Percentiles rank a stretch among this genome's conserved stretches.
phyloP scores from a whole-genome alignment of 345 rosid species.

The Ricinus communis region DNA sequence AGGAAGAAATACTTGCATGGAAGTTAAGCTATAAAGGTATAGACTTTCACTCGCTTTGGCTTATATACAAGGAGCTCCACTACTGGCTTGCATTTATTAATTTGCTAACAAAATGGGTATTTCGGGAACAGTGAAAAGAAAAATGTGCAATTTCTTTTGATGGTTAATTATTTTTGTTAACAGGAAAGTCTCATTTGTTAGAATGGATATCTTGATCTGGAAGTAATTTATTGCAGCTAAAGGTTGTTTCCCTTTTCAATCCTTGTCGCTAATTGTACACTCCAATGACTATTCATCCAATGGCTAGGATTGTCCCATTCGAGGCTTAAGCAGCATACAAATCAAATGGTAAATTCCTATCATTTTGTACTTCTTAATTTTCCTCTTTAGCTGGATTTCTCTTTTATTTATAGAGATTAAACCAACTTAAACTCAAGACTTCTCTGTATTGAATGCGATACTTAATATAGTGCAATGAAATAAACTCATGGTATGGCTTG shows the following conservation, averaged over 20 bases:
- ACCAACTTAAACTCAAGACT: too few species aligned
- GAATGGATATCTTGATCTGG: neutral
- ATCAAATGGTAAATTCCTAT: too few species aligned
- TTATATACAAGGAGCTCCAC: neutral
- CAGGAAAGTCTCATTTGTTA: neutral
- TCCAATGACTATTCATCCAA: too few species aligned
- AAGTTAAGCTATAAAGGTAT: neutral
- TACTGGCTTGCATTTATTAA: neutral
- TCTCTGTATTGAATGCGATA: too few species aligned
- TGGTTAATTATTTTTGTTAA: neutral
- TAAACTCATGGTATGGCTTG: too few species aligned
- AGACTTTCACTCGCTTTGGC: neutral
- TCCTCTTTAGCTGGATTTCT: too few species aligned
- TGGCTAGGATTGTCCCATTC: too few species aligned
- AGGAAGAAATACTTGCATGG: constrained; percentile 13
- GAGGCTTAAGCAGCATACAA: too few species aligned
- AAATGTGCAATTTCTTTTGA: neutral
- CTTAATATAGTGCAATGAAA: too few species aligned
- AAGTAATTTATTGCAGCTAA: neutral
- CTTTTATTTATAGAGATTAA: too few species aligned
- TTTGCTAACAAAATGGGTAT: neutral
- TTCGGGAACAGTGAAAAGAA: neutral
- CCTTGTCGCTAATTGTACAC: too few species aligned
- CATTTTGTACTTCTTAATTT: too few species aligned
- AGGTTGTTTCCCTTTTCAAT: neutral